Evolutionary conservation across 441 rosid genomes (phyloP).

Genomic region (Jatropha podagrica): DNA sequence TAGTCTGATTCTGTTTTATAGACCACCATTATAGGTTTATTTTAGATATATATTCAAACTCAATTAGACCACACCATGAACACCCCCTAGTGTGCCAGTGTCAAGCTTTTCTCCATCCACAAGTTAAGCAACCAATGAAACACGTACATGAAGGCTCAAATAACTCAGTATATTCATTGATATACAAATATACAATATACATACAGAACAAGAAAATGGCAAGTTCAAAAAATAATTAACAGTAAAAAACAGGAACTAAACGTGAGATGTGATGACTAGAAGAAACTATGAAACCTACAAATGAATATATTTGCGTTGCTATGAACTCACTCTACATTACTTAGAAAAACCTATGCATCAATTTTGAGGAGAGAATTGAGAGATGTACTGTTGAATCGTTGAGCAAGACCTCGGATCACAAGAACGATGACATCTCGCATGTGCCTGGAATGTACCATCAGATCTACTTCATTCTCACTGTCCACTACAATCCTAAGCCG

Average conservation of each 20-base stretch:
- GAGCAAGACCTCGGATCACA: conserved; percentile 91
- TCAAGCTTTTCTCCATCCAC: not conserved
- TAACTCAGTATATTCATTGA: conserved; percentile 5
- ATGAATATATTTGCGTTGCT: not conserved
- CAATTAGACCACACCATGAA: too few relatives aligned
- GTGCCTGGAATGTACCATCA: conserved; percentile 84
- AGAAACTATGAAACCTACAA: conserved; percentile 15
- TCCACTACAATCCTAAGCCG: conserved; percentile 84
- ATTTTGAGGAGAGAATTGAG: conserved; percentile 92
- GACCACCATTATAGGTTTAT: too few relatives aligned
- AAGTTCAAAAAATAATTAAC: not conserved
- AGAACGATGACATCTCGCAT: conserved; percentile 75
- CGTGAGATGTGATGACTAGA: not conserved
- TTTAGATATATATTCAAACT: too few relatives aligned
- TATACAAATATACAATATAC: conserved; percentile 2
- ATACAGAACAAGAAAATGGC: conserved; percentile 7
- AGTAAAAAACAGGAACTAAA: not conserved
- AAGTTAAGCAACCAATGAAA: not conserved
- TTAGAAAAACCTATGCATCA: conserved; percentile 44
- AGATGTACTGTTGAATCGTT: conserved; percentile 93
- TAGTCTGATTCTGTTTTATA: too few relatives aligned
- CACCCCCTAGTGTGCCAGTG: too few relatives aligned
- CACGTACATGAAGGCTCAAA: not conserved
- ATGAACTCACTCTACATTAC: conserved; percentile 15
- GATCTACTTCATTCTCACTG: conserved; percentile 77